Evolutionary conservation across 2,329 filamentous ascomycete species (phyloP).

Genomic region (Cladosporium sp.): DNA sequence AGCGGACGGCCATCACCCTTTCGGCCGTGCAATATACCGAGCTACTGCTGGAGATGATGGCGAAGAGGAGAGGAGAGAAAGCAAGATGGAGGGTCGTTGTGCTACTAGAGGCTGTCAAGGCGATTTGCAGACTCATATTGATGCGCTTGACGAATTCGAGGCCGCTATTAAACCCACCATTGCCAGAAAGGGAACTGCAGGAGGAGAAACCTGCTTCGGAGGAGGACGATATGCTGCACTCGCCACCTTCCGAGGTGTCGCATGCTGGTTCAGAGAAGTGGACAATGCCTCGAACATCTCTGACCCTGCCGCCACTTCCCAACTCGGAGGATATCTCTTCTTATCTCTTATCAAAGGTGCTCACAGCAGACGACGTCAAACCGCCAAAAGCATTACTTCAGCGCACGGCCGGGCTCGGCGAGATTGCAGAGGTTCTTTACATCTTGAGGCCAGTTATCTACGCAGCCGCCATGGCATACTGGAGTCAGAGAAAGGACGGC

Average conservation of each 20-base stretch:
- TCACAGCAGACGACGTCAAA: slow-evolving; percentile 96
- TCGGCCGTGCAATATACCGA: slow-evolving; percentile 94
- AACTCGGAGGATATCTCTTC: slow-evolving; percentile 75
- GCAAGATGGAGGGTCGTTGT: slow-evolving; percentile 83
- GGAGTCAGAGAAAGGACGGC: slow-evolving; percentile 50
- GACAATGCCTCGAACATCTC: slow-evolving; percentile 90
- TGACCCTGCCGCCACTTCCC: slow-evolving; percentile 78
- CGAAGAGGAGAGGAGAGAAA: slow-evolving; percentile 76
- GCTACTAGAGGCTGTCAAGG: slow-evolving; percentile 79
- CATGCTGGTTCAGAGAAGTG: slow-evolving; percentile 52
- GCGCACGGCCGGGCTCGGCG: slow-evolving; percentile 65
- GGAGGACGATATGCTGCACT: slow-evolving; percentile 39
- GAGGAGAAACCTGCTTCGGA: slow-evolving; percentile 41
- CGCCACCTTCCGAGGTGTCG: slow-evolving; percentile 37
- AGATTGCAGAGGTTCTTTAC: slow-evolving; percentile 83
- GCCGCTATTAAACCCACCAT: slow-evolving; percentile 73
- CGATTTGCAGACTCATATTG: slow-evolving; percentile 73
- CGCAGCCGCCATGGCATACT: slow-evolving; percentile 73
- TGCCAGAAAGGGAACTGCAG: slow-evolving; percentile 76
- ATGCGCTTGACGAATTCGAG: slow-evolving; percentile 77
- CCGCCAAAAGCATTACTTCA: slow-evolving; percentile 83
- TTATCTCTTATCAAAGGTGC: slow-evolving; percentile 82
- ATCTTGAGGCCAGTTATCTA: slow-evolving; percentile 86
- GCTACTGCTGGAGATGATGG: slow-evolving; percentile 94
- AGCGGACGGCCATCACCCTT: slow-evolving; percentile 72